Base-by-base conservation (phyloP, 225 moss, liverwort and hornwort species). In the Sphagnum tenellum region DNA sequence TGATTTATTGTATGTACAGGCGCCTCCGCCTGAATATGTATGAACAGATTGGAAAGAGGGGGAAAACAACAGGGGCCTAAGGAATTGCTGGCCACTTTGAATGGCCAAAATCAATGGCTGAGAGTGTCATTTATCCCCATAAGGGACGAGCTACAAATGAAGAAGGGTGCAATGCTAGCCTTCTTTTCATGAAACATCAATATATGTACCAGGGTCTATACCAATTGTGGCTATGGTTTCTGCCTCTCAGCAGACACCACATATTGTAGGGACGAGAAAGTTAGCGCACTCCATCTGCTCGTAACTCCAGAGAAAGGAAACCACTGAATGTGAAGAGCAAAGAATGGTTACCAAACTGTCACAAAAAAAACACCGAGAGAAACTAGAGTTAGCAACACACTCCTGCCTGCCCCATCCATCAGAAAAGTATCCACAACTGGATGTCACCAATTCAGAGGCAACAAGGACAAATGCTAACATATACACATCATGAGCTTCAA, bases 261-360 rank as follows among this genome's bases (percentile, higher is more conserved):
- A 29, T 29, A 29, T 29, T 29, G 29, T 29, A 29, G 29, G 29
- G 29, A 0, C 29, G 1, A 29, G 29, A 29, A 29, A 29, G 29
- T 29, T 29, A 29, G 29, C 0, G 29, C 29, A 47, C 66, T 73
- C 63, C 71, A 48, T 67, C 52, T 70, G 70, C 70, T 67, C 50
- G 56, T 48, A 70, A 54, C 67, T 75, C 71, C 62, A 51, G 51
- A 76, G 60, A 59, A 56, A 61, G 46, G 46, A 29, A 29, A 7
- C 14, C 8, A 49, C 62, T 61, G 74, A 61, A 66, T 69, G 64
- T 70, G 72, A 67, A 45, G 64, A 72, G 55, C 63, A 66, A 76
- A 76, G 71, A 77, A 83, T 77, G 71, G 69, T 77, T 29, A 69
- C 49, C 73, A 79, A 73, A 70, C 76, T 76, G 76, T 73, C 72